Conservation (phyloP, 83 land plant genomes). For the Picea abies region DNA sequence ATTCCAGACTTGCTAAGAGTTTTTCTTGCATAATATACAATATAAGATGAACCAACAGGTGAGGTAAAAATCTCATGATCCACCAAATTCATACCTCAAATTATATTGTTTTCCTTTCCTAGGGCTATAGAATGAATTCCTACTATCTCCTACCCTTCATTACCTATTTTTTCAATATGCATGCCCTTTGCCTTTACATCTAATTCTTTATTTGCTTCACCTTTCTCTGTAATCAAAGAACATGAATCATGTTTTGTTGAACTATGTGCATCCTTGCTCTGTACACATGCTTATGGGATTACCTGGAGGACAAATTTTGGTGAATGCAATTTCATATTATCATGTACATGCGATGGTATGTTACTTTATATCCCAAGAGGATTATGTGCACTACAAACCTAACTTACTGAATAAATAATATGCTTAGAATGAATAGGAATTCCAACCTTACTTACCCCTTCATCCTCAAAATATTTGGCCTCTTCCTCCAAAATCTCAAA, state of each 20-base stretch:
- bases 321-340: background rate
- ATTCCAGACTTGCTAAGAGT: background rate
- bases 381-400: background rate
- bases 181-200: background rate
- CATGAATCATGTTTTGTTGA: background rate
- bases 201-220: background rate
- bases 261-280: background rate
- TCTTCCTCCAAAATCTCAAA: too few species aligned
- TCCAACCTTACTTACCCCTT: conserved; percentile 15
- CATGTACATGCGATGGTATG: background rate
- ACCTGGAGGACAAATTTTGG: background rate
- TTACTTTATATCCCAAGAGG: background rate
- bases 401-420: background rate
- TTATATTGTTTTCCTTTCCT: background rate
- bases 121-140: background rate
- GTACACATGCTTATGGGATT: background rate
- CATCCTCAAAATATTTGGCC: conserved; percentile 53
- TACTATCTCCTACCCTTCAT: background rate
- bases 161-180: background rate
- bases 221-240: background rate
- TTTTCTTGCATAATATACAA: background rate
- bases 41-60: background rate
- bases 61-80: background rate
- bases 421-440: background rate
- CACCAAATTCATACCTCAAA: conserved; percentile 10